Evolutionary conservation across 208 protist genomes (phyloP).

Genomic region (Trypanosoma rangeli): DNA sequence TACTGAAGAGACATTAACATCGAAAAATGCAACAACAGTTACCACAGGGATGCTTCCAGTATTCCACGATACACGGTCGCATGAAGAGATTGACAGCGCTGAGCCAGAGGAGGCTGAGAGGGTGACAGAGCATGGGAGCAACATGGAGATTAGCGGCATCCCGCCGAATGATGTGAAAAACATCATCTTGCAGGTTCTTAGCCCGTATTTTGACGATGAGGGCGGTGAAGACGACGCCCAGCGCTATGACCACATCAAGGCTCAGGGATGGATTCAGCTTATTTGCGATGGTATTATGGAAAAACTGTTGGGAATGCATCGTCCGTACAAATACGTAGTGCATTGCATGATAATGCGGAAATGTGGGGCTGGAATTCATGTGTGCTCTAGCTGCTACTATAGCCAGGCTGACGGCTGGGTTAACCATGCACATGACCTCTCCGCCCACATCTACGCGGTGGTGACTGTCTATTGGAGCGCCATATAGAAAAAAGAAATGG

Average conservation of each 20-base stretch:
- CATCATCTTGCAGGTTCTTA: constrained; percentile 81
- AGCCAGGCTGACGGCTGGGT: constrained; percentile 78
- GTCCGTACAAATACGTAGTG: constrained; percentile 88
- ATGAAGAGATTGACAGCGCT: constrained; percentile 12
- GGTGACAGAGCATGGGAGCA: constrained; percentile 17
- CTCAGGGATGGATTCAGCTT: constrained; percentile 67
- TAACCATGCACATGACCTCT: constrained; percentile 87
- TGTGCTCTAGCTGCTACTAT: constrained; percentile 85
- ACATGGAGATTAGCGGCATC: constrained; percentile 41
- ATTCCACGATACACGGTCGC: background rate
- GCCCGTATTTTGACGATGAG: constrained; percentile 86
- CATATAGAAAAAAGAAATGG: constrained; percentile 58
- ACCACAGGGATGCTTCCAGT: background rate
- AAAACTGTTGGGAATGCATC: constrained; percentile 64
- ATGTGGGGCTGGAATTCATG: constrained; percentile 78
- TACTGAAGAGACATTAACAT: background rate
- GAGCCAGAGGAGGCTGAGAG: constrained; percentile 17
- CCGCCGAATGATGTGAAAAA: constrained; percentile 87
- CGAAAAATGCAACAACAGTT: background rate
- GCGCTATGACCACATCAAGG: constrained; percentile 80
- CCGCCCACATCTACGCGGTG: constrained; percentile 74
- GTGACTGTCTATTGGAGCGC: constrained; percentile 87
- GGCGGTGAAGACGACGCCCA: constrained; percentile 61
- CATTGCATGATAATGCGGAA: constrained; percentile 86
- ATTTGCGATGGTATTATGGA: constrained; percentile 87